Evolutionary conservation across 352 stramenopile species (phyloP).

Genomic region (Globisporangium okanoganense): DNA sequence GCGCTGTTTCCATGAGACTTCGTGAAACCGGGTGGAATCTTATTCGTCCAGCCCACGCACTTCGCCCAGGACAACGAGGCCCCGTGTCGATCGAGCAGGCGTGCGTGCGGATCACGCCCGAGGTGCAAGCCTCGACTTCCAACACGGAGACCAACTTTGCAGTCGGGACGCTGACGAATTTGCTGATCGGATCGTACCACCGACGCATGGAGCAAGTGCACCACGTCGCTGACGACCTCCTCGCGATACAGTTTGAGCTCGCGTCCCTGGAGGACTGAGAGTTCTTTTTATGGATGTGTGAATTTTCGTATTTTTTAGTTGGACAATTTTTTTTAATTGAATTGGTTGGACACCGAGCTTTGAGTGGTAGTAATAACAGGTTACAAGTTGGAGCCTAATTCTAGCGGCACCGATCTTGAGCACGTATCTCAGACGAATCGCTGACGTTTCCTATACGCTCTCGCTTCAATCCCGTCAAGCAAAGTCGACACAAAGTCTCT

Average conservation of each 20-base stretch:
- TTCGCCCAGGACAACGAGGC: neutral
- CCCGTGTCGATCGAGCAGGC: conserved; percentile 3
- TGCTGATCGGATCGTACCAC: conserved; percentile 13
- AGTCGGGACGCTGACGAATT: conserved; percentile 6
- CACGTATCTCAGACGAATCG: too few species aligned
- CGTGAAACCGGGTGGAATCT: conserved; percentile 32
- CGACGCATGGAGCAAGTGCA: conserved; percentile 7
- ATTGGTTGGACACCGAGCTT: too few species aligned
- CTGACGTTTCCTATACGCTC: too few species aligned
- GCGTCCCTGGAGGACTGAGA: neutral
- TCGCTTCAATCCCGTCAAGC: too few species aligned
- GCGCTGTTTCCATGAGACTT: conserved; percentile 23
- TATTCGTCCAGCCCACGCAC: conserved; percentile 7
- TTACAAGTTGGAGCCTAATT: too few species aligned
- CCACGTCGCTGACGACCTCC: conserved; percentile 5
- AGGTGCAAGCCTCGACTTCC: neutral
- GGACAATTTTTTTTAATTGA: too few species aligned
- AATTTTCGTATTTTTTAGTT: too few species aligned
- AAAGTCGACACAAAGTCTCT: too few species aligned
- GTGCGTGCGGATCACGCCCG: conserved; percentile 7
- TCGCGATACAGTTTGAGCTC: conserved; percentile 6
- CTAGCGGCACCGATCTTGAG: too few species aligned
- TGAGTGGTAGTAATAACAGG: too few species aligned
- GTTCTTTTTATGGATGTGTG: neutral
- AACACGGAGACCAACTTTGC: neutral